Evolutionary conservation across 495 filamentous ascomycete species (phyloP).

Genomic region (Neurospora sp.): DNA sequence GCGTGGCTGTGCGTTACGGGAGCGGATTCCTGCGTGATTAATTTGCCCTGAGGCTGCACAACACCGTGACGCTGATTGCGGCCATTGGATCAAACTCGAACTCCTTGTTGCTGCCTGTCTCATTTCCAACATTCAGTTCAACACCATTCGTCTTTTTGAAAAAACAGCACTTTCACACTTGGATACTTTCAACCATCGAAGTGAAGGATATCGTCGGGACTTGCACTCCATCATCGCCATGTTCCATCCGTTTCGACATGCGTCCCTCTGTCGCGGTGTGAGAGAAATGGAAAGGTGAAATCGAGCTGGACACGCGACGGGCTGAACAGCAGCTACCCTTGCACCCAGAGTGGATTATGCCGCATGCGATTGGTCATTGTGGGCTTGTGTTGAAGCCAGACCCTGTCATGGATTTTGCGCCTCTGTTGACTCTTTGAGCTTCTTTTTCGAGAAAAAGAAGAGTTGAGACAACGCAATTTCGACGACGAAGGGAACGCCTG

Average conservation of each 20-base stretch:
- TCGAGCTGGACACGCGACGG: neutral
- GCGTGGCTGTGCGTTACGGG: neutral
- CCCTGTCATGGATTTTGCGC: conserved; percentile 4
- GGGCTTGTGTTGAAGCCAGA: conserved; percentile 1
- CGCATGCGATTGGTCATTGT: conserved; percentile 6
- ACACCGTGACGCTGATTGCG: neutral
- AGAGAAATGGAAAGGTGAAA: neutral
- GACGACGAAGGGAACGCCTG: conserved; percentile 7
- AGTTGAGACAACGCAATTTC: neutral
- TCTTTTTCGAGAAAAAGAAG: neutral
- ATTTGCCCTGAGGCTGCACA: neutral
- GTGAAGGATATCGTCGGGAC: neutral
- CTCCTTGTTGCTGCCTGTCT: neutral
- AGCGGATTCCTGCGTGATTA: neutral
- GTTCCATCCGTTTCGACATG: neutral
- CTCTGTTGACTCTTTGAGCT: neutral
- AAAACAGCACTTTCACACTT: neutral
- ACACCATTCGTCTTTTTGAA: neutral
- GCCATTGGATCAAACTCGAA: neutral
- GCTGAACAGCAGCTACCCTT: neutral
- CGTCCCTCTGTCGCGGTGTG: neutral
- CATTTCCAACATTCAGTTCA: neutral
- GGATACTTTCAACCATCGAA: neutral
- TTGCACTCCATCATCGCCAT: neutral
- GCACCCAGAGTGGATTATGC: neutral